Conservation (phyloP, 2,329 filamentous ascomycete species). For the Sclerotinia trifoliorum region DNA sequence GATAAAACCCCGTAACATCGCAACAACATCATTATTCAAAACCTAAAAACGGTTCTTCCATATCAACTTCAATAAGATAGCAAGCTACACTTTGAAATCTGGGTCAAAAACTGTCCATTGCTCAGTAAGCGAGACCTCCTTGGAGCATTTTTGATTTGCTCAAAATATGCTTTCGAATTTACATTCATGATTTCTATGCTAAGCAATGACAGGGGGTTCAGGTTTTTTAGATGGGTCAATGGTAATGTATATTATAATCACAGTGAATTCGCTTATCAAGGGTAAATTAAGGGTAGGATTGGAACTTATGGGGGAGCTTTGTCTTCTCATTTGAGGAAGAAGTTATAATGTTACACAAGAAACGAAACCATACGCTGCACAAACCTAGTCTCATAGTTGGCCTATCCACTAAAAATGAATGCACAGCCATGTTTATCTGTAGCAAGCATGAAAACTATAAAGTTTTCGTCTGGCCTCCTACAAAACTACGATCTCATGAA, state of each 20-base stretch:
- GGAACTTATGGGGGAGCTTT: too few species aligned
- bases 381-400: accelerated
- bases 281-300: too few species aligned
- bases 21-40: too few species aligned
- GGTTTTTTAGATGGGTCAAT: neutral
- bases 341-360: too few species aligned
- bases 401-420: neutral
- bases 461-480: too few species aligned
- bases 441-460: neutral
- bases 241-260: neutral
- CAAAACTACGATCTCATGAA: too few species aligned
- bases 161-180: neutral
- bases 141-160: neutral
- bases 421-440: neutral
- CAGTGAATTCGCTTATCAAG: neutral
- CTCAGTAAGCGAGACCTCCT: neutral
- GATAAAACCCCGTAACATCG: too few species aligned
- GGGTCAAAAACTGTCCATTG: neutral
- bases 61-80: neutral
- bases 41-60: neutral
- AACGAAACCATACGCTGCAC: too few species aligned
- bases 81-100: neutral
- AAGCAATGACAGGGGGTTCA: neutral
- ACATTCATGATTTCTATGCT: neutral
- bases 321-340: too few species aligned